These are phyloP conservation scores for Candida gorgasii DNA, from an alignment of 805 yeast species.

Conservation along the genomic window DNA sequence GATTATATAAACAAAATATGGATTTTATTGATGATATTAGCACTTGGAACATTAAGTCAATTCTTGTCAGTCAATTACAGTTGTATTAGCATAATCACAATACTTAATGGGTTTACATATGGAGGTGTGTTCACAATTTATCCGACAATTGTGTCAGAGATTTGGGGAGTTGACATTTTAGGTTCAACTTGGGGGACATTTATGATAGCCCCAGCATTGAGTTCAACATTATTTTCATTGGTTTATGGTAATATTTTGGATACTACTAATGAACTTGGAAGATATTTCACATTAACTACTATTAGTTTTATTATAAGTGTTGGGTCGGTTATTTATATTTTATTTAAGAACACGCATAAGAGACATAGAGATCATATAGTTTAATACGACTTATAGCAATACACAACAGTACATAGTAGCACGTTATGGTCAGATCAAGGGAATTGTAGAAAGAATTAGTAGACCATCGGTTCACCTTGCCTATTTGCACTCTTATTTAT, in stretches of 20 bases:
- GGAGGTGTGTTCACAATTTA: constrained; percentile 85
- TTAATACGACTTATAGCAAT: no score
- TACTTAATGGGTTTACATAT: constrained; percentile 66
- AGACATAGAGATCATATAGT: not conserved
- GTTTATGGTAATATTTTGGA: constrained; percentile 69
- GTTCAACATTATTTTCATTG: constrained; percentile 67
- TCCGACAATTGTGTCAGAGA: constrained; percentile 79
- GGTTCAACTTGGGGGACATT: constrained; percentile 94
- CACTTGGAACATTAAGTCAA: constrained; percentile 37
- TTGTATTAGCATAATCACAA: constrained; percentile 29
- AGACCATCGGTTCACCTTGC: no score
- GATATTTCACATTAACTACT: constrained; percentile 30
- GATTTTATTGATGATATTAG: constrained; percentile 28
- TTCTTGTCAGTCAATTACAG: constrained; percentile 18
- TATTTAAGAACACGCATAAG: not conserved
- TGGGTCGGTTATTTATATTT: constrained; percentile 14
- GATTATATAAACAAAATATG: constrained; percentile 51
- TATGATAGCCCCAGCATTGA: constrained; percentile 86
- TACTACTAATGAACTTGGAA: constrained; percentile 21
- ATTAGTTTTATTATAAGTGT: constrained; percentile 27
- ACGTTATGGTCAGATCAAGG: no score
- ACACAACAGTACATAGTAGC: no score
- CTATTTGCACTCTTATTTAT: no score
- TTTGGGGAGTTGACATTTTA: constrained; percentile 86
- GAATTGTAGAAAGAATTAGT: no score